Conservation (phyloP, 768 basidiomycete species). For the Podaxis mareebaensis region DNA sequence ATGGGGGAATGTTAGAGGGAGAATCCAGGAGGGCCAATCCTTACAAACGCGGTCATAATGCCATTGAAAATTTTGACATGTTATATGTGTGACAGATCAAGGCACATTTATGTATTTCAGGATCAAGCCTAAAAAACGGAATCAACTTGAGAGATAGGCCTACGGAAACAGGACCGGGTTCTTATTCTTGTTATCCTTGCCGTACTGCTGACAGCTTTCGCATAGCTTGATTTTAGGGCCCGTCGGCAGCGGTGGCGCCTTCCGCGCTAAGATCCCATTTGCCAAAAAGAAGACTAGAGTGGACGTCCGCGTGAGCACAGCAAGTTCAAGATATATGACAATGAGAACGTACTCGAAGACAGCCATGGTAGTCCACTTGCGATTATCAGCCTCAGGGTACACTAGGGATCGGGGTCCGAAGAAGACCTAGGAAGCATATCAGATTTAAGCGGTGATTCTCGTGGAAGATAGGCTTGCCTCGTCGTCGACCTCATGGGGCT, state of each 20-base stretch:
- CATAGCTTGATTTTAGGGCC: neutral
- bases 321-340: constrained; percentile 20
- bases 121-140: no score
- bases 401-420: constrained; percentile 91
- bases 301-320: neutral
- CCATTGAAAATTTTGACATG: no score
- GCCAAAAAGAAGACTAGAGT: constrained; percentile 44
- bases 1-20: no score
- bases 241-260: neutral
- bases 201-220: neutral
- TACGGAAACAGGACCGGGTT: neutral
- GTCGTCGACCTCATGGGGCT: constrained; percentile 92
- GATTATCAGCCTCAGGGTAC: constrained; percentile 94
- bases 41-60: no score
- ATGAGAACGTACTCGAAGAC: constrained; percentile 71
- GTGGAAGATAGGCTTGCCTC: constrained; percentile 50
- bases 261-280: constrained; percentile 40
- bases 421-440: constrained; percentile 62
- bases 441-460: neutral
- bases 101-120: no score
- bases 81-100: no score
- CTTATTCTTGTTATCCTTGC: neutral
- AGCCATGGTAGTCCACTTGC: constrained; percentile 97
- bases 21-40: no score
- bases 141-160: no score